Conservation (phyloP, 2,329 filamentous ascomycete genomes). For the Colletotrichum tropicale region DNA sequence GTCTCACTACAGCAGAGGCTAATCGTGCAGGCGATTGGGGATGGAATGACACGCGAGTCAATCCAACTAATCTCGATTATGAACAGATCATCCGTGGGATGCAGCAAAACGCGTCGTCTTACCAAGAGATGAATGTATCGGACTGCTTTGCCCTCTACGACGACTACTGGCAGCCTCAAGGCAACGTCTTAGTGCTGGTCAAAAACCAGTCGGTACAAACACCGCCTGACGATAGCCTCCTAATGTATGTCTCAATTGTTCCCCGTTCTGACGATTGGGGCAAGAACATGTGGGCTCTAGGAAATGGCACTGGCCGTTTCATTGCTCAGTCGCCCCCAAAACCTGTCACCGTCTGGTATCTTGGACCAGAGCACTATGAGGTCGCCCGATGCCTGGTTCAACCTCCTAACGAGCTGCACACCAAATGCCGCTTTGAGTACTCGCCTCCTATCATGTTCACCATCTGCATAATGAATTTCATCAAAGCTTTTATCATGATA, state of each 20-base stretch:
- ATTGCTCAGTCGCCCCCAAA: not conserved
- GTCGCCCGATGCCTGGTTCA: not conserved
- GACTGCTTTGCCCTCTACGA: not conserved
- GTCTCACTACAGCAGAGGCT: not conserved
- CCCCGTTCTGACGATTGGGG: not conserved
- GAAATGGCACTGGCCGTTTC: not conserved
- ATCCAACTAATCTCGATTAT: not conserved
- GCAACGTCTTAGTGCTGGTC: not conserved
- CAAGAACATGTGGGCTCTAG: constrained; percentile 1
- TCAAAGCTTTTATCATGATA: not conserved
- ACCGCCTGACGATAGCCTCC: not conserved
- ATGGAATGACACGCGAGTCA: not conserved
- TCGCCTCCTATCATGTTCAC: not conserved
- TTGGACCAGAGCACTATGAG: not conserved
- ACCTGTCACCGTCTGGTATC: not conserved
- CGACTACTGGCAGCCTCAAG: not conserved
- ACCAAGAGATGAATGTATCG: not conserved
- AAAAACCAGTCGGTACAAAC: not conserved
- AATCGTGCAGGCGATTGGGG: not conserved
- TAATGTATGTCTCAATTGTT: constrained; percentile 1
- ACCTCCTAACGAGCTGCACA: not conserved
- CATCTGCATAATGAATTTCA: not conserved
- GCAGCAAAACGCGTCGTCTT: not conserved
- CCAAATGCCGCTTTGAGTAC: not conserved
- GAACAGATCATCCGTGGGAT: not conserved